Base-by-base conservation (phyloP, 345 rosid species). In the Eucalyptus polybractea region DNA sequence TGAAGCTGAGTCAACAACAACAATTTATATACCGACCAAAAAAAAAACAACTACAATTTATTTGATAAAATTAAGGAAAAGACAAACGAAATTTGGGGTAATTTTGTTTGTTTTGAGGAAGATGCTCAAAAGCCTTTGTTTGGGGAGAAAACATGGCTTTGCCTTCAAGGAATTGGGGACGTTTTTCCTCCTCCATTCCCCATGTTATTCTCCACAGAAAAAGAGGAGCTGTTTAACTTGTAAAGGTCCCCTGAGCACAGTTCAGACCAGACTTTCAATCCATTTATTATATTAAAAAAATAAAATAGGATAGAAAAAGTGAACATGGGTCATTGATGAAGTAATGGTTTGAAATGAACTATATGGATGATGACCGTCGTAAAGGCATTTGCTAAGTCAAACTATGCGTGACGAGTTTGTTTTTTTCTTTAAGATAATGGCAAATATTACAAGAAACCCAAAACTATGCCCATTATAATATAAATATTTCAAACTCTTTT, bases 191-290 rank as follows among this genome's bases (percentile, higher is more conserved):
- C 12, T 33, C 80, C 80, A 17, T 8, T 69, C 7, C 19, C 69
- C 69, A 7, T 17, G 45, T 76, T 69, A 17, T 69, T 21, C 47
- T 76, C 8, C 29, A 10, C 5, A 19, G 58, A 72, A 21, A 21
- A 37, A 37, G 4, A 40, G 8, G 45, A 19, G 76, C 25, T 9
- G 27, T 19, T 33, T 69, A 31, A 69, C 80, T 31, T 1, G 42
- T 5, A 0, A 17, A 33, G 3, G 7, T 33, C 1, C 4, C 7
- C 42, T 0, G 10, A 33, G 12, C 6, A 76, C 83, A 21, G 0
- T 76, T 19, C 83, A 21, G 8, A 21, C 83, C 2, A 2, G 21
- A 69, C 22, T 33, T 69, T 69, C 37, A 11, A 6, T 6, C 27
- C 7, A 2, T 10, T 69, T 33, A 37, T 33, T 72, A 37, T 6